These are phyloP conservation scores for Venturia pyrina DNA, from an alignment of 2,329 filamentous ascomycete genomes.

Conservation along the genomic window DNA sequence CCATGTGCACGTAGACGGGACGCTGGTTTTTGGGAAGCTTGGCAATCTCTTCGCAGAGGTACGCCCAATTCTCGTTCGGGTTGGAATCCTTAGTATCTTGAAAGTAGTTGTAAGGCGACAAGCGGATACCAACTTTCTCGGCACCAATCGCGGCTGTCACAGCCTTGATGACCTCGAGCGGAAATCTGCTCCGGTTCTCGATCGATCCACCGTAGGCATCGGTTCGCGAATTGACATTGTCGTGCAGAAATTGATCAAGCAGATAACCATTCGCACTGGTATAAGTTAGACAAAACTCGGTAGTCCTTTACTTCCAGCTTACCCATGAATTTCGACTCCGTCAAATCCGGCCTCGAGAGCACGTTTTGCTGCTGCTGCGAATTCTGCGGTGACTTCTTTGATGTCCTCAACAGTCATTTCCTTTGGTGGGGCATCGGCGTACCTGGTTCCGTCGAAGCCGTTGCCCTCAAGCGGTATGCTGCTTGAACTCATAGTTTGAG, in stretches of 20 bases:
- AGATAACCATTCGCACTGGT: conserved; percentile 29
- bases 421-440: conserved; percentile 24
- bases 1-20: conserved; percentile 46
- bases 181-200: conserved; percentile 45
- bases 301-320: not conserved
- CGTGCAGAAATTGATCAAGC: conserved; percentile 42
- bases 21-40: conserved; percentile 23
- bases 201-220: conserved; percentile 42
- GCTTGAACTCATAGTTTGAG: conserved; percentile 19
- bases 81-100: conserved; percentile 42
- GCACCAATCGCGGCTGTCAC: conserved; percentile 24
- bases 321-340: conserved; percentile 39
- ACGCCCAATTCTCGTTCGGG: conserved; percentile 43
- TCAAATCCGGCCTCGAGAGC: conserved; percentile 48
- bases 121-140: conserved; percentile 24
- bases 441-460: not conserved
- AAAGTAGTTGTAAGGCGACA: conserved; percentile 36
- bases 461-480: conserved; percentile 16
- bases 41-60: conserved; percentile 42
- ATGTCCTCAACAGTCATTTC: conserved; percentile 22
- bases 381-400: conserved; percentile 29
- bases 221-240: conserved; percentile 39
- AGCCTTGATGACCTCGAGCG: conserved; percentile 40
- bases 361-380: conserved; percentile 36
- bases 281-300: not conserved